phyloP scores from a whole-genome alignment of 2,329 filamentous ascomycete species.

The Claviceps sp. region DNA sequence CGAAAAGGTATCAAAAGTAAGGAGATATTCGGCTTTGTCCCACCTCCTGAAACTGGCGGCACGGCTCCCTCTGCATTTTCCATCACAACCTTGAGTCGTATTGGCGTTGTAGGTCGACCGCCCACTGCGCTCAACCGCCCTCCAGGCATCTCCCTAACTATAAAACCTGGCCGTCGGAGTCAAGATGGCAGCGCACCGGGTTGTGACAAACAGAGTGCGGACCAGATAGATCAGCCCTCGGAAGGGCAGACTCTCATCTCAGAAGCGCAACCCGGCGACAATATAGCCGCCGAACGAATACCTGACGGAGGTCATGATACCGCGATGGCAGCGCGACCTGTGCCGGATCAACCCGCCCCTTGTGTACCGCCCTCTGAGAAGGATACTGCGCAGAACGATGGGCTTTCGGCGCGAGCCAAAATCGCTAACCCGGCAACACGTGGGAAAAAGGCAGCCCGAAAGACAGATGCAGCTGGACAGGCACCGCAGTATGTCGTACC shows the following conservation, averaged over 20 bases:
- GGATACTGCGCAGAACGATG: not conserved
- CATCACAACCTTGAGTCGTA: conserved; percentile 2
- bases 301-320: not conserved
- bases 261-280: not conserved
- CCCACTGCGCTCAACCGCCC: not conserved
- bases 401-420: conserved; percentile 6
- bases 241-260: too few species aligned
- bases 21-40: conserved; percentile 30
- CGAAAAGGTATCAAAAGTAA: conserved; percentile 31
- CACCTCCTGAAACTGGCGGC: conserved; percentile 8
- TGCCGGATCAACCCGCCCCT: not conserved
- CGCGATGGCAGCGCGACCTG: not conserved
- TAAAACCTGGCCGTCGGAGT: not conserved
- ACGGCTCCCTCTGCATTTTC: conserved; percentile 9
- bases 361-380: not conserved
- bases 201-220: not conserved
- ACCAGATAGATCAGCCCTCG: not conserved
- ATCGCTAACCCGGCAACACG: conserved; percentile 36
- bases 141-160: not conserved
- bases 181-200: too few species aligned
- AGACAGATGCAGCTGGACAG: conserved; percentile 36
- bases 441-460: conserved; percentile 38
- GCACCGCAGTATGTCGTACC: conserved; percentile 29
- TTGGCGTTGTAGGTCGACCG: conserved; percentile 4
- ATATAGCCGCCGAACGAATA: not conserved